Base-by-base conservation (phyloP, 768 basidiomycete species). In the Suillus weaverae region DNA sequence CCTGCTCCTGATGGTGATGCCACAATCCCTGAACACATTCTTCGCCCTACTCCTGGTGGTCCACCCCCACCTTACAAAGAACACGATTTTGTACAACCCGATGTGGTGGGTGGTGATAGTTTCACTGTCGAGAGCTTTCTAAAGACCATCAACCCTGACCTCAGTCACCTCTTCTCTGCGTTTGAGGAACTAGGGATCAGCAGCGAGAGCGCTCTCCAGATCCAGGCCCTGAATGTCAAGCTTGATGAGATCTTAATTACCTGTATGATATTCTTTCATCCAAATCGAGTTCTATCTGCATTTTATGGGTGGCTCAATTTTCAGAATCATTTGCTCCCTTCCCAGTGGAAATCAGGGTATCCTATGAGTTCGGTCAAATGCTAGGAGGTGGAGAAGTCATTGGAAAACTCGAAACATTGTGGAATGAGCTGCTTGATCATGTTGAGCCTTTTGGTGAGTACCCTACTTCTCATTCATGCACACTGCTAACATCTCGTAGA, bases 51-150 rank as follows among this genome's bases (percentile, higher is more conserved):
- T 59, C 38, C 38, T 2, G 22, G 9, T 11, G 38, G 56, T 39
- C 56, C 56, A 20, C 56, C 56, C 18, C 57, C 57, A 11, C 26
- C 57, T 2, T 59, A 59, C 2, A 39, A 59, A 30, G 57, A 59
- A 0, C 57, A 59, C 18, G 26, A 41, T 3, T 59, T 59, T 26
- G 18, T 11, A 7, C 26, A 41, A 14, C 57, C 38, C 5, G 38
- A 38, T 20, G 30, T 18, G 3, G 10, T 26, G 5, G 18, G 26
- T 1, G 16, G 5, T 0, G 26, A 59, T 10, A 26, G 30, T 11
- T 1, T 39, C 5, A 22, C 26, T 6, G 18, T 59, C 18, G 57
- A 41, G 18, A 30, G 7, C 9, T 59, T 59, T 13, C 18, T 59
- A 2, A 26, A 59, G 26, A 20, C 38, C 1, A 39, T 59, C 26